These are phyloP conservation scores for Pisolithus thermaeus DNA, from an alignment of 1,284 basidiomycete genomes.

Conservation along the genomic window DNA sequence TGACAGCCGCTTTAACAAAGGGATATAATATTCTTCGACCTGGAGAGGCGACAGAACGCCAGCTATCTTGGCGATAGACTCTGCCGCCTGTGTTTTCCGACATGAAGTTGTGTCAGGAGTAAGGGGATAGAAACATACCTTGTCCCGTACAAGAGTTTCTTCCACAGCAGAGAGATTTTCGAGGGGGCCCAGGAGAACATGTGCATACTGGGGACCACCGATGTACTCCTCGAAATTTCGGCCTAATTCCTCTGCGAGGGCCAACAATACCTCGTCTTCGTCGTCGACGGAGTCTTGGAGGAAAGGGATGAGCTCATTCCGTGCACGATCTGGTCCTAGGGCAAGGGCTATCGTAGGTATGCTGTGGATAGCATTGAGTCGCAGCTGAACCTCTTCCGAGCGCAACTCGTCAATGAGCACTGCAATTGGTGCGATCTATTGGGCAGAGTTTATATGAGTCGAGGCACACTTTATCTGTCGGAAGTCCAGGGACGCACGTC, in stretches of 20 bases:
- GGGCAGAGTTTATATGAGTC: conserved; percentile 12
- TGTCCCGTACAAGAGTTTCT: conserved; percentile 97
- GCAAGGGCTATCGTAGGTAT: conserved; percentile 98
- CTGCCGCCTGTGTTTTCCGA: conserved; percentile 66
- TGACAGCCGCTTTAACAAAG: conserved; percentile 85
- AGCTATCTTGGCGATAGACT: conserved; percentile 93
- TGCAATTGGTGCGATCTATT: conserved; percentile 79
- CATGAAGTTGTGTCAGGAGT: neutral
- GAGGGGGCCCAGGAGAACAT: conserved; percentile 86
- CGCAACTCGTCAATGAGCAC: conserved; percentile 94
- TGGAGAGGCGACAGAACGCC: conserved; percentile 73
- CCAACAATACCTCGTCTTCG: conserved; percentile 97
- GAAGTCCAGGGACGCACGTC: conserved; percentile 39
- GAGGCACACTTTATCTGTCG: neutral
- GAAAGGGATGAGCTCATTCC: conserved; percentile 96
- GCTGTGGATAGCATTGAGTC: conserved; percentile 96
- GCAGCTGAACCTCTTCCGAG: conserved; percentile 91
- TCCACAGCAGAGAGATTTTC: conserved; percentile 97
- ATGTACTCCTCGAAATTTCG: conserved; percentile 92
- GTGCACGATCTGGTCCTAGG: conserved; percentile 90
- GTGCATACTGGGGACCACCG: conserved; percentile 86
- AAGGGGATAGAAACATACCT: conserved; percentile 50
- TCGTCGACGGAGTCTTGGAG: conserved; percentile 98
- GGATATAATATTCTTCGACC: conserved; percentile 90
- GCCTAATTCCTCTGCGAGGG: conserved; percentile 94